Conservation (phyloP, 495 filamentous ascomycete genomes). For the Apiosordaria backusii region DNA sequence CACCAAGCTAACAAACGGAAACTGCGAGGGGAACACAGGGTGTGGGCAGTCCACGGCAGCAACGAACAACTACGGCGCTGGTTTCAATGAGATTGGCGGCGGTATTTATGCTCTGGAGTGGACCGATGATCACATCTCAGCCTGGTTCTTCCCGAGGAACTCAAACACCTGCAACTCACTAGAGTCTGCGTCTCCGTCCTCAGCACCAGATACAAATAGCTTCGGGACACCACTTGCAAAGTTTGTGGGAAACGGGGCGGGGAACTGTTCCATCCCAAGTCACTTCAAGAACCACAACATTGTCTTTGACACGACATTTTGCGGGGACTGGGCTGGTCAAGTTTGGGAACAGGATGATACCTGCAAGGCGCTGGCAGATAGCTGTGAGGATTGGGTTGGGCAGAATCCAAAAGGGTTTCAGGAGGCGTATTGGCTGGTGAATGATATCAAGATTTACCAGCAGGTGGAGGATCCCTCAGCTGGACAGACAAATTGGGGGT, state of each 20-base stretch:
- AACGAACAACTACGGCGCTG: slow-evolving; percentile 58
- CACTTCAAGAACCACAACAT: slow-evolving; percentile 71
- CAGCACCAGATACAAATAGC: slow-evolving; percentile 53
- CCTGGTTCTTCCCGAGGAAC: slow-evolving; percentile 74
- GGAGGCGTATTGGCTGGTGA: slow-evolving; percentile 69
- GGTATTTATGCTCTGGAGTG: slow-evolving; percentile 79
- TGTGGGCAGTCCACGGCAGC: slow-evolving; percentile 42
- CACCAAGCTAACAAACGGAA: slow-evolving; percentile 39
- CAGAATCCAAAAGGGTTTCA: slow-evolving; percentile 56
- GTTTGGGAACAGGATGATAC: slow-evolving; percentile 44
- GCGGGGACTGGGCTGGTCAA: slow-evolving; percentile 83
- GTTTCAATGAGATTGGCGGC: slow-evolving; percentile 70
- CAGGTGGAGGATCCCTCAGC: background rate
- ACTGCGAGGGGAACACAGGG: slow-evolving; percentile 51
- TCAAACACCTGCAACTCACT: slow-evolving; percentile 37
- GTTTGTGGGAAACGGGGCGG: slow-evolving; percentile 49
- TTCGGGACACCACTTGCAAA: slow-evolving; percentile 68
- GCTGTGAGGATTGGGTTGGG: slow-evolving; percentile 65
- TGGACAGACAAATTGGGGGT: slow-evolving; percentile 14
- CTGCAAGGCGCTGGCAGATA: slow-evolving; percentile 44
- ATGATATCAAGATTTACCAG: slow-evolving; percentile 63
- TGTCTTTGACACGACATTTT: slow-evolving; percentile 81
- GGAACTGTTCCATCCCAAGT: slow-evolving; percentile 58
- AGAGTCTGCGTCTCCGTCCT: slow-evolving; percentile 35
- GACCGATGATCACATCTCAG: slow-evolving; percentile 60